phyloP scores from a whole-genome alignment of 2,329 filamentous ascomycete species.

The Aspergillus quadricinctus region DNA sequence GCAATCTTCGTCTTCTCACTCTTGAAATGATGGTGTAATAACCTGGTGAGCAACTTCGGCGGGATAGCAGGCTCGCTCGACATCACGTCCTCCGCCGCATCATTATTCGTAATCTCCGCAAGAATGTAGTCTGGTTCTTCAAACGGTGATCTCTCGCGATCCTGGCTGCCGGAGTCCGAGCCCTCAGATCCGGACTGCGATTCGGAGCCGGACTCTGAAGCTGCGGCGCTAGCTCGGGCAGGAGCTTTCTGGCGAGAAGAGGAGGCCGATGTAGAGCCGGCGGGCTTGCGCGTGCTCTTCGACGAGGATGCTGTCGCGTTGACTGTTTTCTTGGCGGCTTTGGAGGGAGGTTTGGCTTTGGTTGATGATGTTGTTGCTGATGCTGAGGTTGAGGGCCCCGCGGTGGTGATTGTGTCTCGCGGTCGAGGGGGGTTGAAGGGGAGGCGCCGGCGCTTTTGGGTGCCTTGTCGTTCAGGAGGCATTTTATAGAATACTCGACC shows the following conservation, averaged over 20 bases:
- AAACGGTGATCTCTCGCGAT: slow-evolving; percentile 21
- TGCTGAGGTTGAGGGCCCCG: slow-evolving; percentile 5
- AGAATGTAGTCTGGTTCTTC: slow-evolving; percentile 46
- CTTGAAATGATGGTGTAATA: slow-evolving; percentile 75
- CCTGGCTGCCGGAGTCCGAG: slow-evolving; percentile 13
- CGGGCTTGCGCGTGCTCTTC: neutral
- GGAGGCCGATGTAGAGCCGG: neutral
- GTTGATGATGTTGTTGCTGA: slow-evolving; percentile 6
- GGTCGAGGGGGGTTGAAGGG: slow-evolving; percentile 45
- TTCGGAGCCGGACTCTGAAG: slow-evolving; percentile 8
- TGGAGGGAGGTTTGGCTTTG: slow-evolving; percentile 11
- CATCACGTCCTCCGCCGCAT: slow-evolving; percentile 24
- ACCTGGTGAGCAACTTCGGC: slow-evolving; percentile 65
- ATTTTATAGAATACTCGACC: slow-evolving; percentile 13
- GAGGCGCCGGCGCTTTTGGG: slow-evolving; percentile 35
- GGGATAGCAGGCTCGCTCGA: slow-evolving; percentile 55
- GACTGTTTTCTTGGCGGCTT: slow-evolving; percentile 4
- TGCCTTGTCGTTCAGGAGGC: slow-evolving; percentile 25
- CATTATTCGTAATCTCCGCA: slow-evolving; percentile 38
- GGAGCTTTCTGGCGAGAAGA: slow-evolving; percentile 8
- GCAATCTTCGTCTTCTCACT: slow-evolving; percentile 68
- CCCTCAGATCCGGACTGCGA: slow-evolving; percentile 12
- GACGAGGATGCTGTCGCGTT: neutral
- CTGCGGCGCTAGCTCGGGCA: slow-evolving; percentile 8
- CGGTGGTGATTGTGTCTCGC: slow-evolving; percentile 23